Percentiles rank a stretch among this genome's conserved stretches.
phyloP scores from a whole-genome alignment of 257 asterid species.

The Perilla frutescens region DNA sequence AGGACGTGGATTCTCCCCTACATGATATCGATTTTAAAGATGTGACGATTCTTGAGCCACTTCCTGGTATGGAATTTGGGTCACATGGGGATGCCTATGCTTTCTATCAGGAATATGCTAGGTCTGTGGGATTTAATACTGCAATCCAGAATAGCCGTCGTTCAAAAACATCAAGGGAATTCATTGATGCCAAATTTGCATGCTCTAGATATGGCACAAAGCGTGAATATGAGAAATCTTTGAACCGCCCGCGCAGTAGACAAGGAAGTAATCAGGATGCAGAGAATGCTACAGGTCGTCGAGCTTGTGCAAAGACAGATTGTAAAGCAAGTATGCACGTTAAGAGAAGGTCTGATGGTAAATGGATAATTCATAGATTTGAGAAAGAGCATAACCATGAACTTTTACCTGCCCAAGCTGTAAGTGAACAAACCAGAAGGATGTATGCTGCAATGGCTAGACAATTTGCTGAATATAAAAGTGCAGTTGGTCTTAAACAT shows the following conservation, averaged over 20 bases:
- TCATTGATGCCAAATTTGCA: constrained; percentile 95
- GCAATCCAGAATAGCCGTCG: constrained; percentile 97
- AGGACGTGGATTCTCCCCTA: constrained; percentile 57
- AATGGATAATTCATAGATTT: constrained; percentile 93
- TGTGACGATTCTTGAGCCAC: constrained; percentile 88
- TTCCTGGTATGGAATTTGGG: constrained; percentile 95
- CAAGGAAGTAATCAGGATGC: constrained; percentile 85
- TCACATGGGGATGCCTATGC: constrained; percentile 95
- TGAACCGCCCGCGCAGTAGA: constrained; percentile 82
- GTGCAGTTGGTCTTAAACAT: constrained; percentile 74
- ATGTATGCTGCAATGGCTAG: constrained; percentile 97
- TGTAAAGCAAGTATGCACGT: constrained; percentile 99
- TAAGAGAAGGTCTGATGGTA: constrained; percentile 89
- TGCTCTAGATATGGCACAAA: constrained; percentile 97
- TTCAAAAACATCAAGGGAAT: constrained; percentile 87
- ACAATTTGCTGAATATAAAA: constrained; percentile 93
- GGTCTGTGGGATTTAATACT: constrained; percentile 89
- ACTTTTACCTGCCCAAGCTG: constrained; percentile 91
- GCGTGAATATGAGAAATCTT: constrained; percentile 85
- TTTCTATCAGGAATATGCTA: constrained; percentile 94
- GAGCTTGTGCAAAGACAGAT: constrained; percentile 92
- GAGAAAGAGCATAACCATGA: constrained; percentile 98
- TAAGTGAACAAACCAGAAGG: constrained; percentile 87
- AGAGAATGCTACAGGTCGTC: constrained; percentile 86
- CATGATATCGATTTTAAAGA: constrained; percentile 66